Percentiles rank a stretch among this genome's conserved stretches.
These are phyloP conservation scores for Arctium minus DNA, from an alignment of 129 eudicot genomes.

Conservation along the genomic window DNA sequence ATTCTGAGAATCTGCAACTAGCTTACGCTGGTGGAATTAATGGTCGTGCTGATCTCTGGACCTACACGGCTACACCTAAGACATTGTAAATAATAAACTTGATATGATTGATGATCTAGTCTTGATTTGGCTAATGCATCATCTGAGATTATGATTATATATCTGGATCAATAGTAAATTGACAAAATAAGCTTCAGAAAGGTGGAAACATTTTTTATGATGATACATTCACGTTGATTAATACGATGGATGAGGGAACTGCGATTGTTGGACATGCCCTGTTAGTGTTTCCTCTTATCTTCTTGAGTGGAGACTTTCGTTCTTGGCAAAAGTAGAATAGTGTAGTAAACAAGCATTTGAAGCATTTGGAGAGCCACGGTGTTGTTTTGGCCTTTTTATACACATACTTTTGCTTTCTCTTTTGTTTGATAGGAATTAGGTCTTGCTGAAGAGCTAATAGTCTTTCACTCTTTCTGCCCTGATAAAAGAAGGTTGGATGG, in stretches of 20 bases:
- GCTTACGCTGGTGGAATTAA: background rate
- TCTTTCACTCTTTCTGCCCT: background rate
- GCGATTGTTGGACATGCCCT: background rate
- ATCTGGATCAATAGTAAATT: background rate
- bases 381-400: background rate
- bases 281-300: background rate
- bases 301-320: background rate
- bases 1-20: slow-evolving; percentile 1
- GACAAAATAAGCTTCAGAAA: slow-evolving; percentile 5
- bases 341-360: slow-evolving; percentile 11
- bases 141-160: background rate
- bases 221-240: slow-evolving; percentile 11
- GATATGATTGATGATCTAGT: background rate
- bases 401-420: background rate
- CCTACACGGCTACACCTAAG: background rate
- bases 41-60: slow-evolving; percentile 1
- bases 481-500: background rate
- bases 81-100: background rate
- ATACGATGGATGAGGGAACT: background rate
- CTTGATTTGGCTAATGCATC: background rate
- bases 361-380: background rate
- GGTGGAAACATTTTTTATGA: slow-evolving; percentile 3
- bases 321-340: slow-evolving; percentile 1
- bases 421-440: background rate
- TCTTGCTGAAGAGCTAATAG: slow-evolving; percentile 8